phyloP scores from a whole-genome alignment of 2,329 filamentous ascomycete genomes.

The Rhytidhysteron rufulum region DNA sequence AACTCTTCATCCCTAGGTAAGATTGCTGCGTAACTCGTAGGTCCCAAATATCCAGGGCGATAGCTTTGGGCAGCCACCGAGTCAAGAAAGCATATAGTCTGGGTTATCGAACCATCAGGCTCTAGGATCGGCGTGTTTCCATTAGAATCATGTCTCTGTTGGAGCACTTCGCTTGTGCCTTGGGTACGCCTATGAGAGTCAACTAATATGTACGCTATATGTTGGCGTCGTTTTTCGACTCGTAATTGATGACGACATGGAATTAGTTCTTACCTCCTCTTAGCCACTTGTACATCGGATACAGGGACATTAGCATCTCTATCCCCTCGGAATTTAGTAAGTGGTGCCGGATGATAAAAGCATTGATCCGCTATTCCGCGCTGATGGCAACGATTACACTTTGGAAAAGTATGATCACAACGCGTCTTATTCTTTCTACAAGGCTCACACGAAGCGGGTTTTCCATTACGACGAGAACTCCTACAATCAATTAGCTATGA shows the following conservation, averaged over 20 bases:
- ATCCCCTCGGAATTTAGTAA: slow-evolving; percentile 23
- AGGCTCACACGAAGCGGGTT: slow-evolving; percentile 1
- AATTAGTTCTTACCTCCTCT: slow-evolving; percentile 20
- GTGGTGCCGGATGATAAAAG: slow-evolving; percentile 33
- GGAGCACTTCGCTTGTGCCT: background rate
- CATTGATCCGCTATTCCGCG: slow-evolving; percentile 29
- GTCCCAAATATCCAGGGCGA: slow-evolving; percentile 29
- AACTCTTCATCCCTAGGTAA: slow-evolving; percentile 24
- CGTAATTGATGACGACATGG: background rate
- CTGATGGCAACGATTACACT: slow-evolving; percentile 29
- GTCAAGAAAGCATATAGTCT: slow-evolving; percentile 17
- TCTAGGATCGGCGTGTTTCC: no score
- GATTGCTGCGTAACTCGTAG: slow-evolving; percentile 28
- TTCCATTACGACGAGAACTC: background rate
- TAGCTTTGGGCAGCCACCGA: slow-evolving; percentile 29
- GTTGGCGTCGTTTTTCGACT: background rate
- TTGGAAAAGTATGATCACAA: slow-evolving; percentile 29
- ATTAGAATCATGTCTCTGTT: background rate
- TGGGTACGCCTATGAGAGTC: background rate
- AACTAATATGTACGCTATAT: background rate
- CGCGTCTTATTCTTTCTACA: slow-evolving; percentile 27
- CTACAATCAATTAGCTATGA: background rate
- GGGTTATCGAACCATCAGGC: slow-evolving; percentile 2
- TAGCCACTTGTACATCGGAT: slow-evolving; percentile 11
- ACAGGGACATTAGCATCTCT: slow-evolving; percentile 8